Evolutionary conservation across 2,329 filamentous ascomycete species (phyloP).

Genomic region (Hymenoscyphus fructigenus): DNA sequence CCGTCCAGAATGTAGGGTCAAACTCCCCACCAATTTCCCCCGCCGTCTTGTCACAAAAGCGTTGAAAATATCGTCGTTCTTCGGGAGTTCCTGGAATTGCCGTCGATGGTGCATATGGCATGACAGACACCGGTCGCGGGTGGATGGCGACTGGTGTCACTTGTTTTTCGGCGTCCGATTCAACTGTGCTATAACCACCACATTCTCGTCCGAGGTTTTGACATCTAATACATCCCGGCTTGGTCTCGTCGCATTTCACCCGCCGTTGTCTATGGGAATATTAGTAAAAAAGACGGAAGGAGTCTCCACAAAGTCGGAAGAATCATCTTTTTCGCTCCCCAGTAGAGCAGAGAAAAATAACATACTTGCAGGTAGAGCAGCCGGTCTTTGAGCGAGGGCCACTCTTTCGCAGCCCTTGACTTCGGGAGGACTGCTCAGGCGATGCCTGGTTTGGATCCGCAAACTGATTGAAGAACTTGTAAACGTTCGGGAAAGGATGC

Average conservation of each 20-base stretch:
- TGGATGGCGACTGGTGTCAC: slow-evolving; percentile 32
- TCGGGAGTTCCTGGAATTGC: slow-evolving; percentile 32
- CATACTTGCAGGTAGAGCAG: slow-evolving; percentile 38
- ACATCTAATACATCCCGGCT: slow-evolving; percentile 36
- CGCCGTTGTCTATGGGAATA: slow-evolving; percentile 31
- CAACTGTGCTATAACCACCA: slow-evolving; percentile 35
- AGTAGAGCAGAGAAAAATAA: slow-evolving; percentile 6
- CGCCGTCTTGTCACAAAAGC: slow-evolving; percentile 36
- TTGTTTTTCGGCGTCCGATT: slow-evolving; percentile 32
- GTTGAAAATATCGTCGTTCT: slow-evolving; percentile 36
- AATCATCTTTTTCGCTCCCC: neutral
- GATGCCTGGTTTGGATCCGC: slow-evolving; percentile 34
- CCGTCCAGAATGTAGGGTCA: slow-evolving; percentile 36
- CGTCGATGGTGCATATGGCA: slow-evolving; percentile 32
- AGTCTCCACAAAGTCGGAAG: neutral
- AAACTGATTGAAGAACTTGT: slow-evolving; percentile 38
- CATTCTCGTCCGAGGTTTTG: slow-evolving; percentile 37
- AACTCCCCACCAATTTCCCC: slow-evolving; percentile 34
- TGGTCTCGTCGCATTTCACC: slow-evolving; percentile 38
- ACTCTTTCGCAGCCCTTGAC: slow-evolving; percentile 37
- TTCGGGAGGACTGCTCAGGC: slow-evolving; percentile 35
- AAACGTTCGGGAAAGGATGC: slow-evolving; percentile 37
- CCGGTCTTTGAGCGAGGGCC: slow-evolving; percentile 36
- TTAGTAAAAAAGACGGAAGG: slow-evolving; percentile 17
- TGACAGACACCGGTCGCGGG: slow-evolving; percentile 34